A percentile compares a stretch with the other conserved stretches of the same genome.
Evolutionary conservation across 169 alveolate species (phyloP).

Genomic region (Theileria luwenshuni): DNA sequence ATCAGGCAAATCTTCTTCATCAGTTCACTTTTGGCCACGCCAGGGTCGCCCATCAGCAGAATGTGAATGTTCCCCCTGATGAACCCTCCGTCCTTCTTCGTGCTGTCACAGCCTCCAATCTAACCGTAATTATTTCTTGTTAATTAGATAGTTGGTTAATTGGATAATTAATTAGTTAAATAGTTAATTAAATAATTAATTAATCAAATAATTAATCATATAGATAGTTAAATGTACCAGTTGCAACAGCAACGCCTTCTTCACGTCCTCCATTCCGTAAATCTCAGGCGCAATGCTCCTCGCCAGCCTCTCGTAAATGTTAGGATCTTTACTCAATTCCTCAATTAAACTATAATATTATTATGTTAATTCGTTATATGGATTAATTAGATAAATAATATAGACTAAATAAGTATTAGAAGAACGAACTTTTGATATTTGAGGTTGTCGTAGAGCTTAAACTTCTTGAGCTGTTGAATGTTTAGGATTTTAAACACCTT

Average conservation of each 20-base stretch:
- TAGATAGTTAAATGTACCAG: slow-evolving; percentile 78
- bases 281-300: slow-evolving; percentile 96
- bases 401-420: slow-evolving; percentile 4
- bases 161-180: slow-evolving; percentile 92
- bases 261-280: slow-evolving; percentile 95
- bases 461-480: slow-evolving; percentile 83
- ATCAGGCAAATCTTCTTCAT: slow-evolving; percentile 88
- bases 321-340: slow-evolving; percentile 73
- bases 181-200: slow-evolving; percentile 27
- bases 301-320: slow-evolving; percentile 90
- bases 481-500: slow-evolving; percentile 83
- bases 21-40: slow-evolving; percentile 97
- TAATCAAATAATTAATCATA: too few species aligned
- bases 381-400: slow-evolving; percentile 39
- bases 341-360: slow-evolving; percentile 68
- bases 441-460: slow-evolving; percentile 5
- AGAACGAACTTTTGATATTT: not conserved
- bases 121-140: not conserved
- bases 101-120: slow-evolving; percentile 92
- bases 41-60: slow-evolving; percentile 96
- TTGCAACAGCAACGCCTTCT: slow-evolving; percentile 91
- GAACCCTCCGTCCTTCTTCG: slow-evolving; percentile 92
- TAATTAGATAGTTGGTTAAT: slow-evolving; percentile 90
- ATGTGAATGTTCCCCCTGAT: slow-evolving; percentile 98
- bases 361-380: slow-evolving; percentile 32